A percentile compares a stretch with the other conserved stretches of the same genome.
Conservation (phyloP, 768 basidiomycete species). For the Kondoa subrosea region DNA sequence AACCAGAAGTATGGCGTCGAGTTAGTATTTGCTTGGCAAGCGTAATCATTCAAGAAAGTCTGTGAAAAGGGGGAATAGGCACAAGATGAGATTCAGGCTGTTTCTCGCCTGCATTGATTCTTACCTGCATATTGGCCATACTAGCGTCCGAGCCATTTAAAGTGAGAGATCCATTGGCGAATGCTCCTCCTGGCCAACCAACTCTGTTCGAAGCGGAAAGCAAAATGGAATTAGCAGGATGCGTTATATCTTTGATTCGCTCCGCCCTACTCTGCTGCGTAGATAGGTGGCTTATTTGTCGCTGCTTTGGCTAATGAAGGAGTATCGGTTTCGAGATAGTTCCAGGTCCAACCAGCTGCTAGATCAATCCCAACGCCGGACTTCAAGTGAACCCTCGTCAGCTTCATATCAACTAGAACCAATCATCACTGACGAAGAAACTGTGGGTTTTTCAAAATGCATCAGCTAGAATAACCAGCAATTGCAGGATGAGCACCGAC, state of each 20-base stretch:
- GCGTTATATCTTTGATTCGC: not conserved
- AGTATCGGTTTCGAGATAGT: slow-evolving; percentile 51
- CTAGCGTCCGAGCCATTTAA: slow-evolving; percentile 18
- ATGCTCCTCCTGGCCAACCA: slow-evolving; percentile 34
- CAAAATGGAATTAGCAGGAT: not conserved
- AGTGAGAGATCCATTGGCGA: slow-evolving; percentile 24
- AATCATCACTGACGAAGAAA: not conserved
- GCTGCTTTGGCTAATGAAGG: slow-evolving; percentile 15
- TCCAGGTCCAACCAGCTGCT: slow-evolving; percentile 62
- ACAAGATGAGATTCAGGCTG: too few species aligned
- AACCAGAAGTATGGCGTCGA: not conserved
- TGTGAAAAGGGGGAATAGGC: too few species aligned
- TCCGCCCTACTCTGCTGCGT: slow-evolving; percentile 72
- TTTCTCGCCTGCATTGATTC: too few species aligned
- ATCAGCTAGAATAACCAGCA: not conserved
- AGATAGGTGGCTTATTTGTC: slow-evolving; percentile 60
- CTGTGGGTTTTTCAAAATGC: too few species aligned
- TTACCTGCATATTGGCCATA: slow-evolving; percentile 34
- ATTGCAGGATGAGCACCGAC: not conserved
- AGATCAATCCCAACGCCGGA: slow-evolving; percentile 45
- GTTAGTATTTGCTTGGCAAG: not conserved
- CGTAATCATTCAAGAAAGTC: not conserved
- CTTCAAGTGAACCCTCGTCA: too few species aligned
- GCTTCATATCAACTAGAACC: too few species aligned
- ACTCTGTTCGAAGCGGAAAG: not conserved